phyloP scores from a whole-genome alignment of 257 asterid species.

The Handroanthus guayacan region DNA sequence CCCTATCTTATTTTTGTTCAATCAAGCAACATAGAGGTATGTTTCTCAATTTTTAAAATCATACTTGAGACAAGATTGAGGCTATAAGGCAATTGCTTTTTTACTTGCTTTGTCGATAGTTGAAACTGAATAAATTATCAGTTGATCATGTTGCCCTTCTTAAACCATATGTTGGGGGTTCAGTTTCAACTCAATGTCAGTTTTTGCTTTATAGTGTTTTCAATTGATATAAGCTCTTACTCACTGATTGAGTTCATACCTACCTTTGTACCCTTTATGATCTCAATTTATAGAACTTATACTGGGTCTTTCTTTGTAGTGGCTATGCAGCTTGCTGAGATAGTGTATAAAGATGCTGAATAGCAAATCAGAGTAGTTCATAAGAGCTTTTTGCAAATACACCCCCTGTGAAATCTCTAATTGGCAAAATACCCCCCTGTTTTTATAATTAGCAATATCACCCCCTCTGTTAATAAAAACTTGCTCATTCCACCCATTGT shows the following conservation, averaged over 20 bases:
- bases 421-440: no score
- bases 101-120: conserved; percentile 81
- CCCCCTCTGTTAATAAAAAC: no score
- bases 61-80: conserved; percentile 23
- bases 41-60: conserved; percentile 15
- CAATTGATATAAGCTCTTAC: conserved; percentile 7
- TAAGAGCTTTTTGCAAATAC: no score
- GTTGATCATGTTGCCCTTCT: conserved; percentile 99
- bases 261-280: background rate
- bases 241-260: conserved; percentile 12
- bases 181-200: conserved; percentile 97
- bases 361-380: no score
- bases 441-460: no score
- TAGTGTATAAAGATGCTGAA: no score
- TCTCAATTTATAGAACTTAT: background rate
- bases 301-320: conserved; percentile 43
- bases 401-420: no score
- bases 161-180: conserved; percentile 97
- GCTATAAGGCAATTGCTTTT: conserved; percentile 23
- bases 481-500: no score
- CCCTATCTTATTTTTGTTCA: conserved; percentile 94
- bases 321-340: no score
- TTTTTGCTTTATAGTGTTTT: conserved; percentile 21
- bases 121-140: conserved; percentile 96
- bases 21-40: conserved; percentile 93